Evolutionary conservation across 345 rosid genomes (phyloP).

Genomic region (Brassica incana): DNA sequence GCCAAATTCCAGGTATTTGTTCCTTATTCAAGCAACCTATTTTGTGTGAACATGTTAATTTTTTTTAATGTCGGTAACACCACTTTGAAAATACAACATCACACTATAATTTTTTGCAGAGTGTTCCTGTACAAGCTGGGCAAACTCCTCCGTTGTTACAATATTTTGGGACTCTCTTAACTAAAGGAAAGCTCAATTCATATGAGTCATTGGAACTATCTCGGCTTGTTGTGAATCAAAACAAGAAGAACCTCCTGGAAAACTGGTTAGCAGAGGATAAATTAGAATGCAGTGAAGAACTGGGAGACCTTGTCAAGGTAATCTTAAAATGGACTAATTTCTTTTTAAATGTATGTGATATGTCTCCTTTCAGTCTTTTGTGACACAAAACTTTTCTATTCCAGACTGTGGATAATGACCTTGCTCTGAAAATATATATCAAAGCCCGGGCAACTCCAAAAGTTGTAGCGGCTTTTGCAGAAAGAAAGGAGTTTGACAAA

Average conservation of each 20-base stretch:
- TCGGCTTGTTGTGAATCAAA: too few species aligned
- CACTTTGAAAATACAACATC: not conserved
- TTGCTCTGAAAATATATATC: conserved; percentile 90
- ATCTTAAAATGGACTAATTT: not conserved
- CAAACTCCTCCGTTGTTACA: conserved; percentile 87
- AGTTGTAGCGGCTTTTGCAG: conserved; percentile 99
- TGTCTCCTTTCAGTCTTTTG: not conserved
- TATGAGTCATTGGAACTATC: too few species aligned
- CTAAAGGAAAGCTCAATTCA: too few species aligned
- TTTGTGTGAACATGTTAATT: not conserved
- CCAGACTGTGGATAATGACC: conserved; percentile 99
- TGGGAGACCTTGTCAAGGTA: conserved; percentile 99
- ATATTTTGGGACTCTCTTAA: too few species aligned
- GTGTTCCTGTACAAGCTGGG: conserved; percentile 99
- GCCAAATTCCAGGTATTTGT: conserved; percentile 91
- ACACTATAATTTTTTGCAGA: conserved; percentile 47
- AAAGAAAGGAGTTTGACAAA: conserved; percentile 96
- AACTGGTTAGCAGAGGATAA: conserved; percentile 99
- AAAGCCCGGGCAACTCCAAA: conserved; percentile 98
- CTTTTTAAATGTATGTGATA: conserved; percentile 8
- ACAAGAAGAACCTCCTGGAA: conserved; percentile 51
- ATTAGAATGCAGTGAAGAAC: conserved; percentile 97
- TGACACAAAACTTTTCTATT: conserved; percentile 28
- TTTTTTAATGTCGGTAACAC: not conserved
- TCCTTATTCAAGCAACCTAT: conserved; percentile 15